Base-by-base conservation (phyloP, 805 yeast genomes). In the Candida piceae region DNA sequence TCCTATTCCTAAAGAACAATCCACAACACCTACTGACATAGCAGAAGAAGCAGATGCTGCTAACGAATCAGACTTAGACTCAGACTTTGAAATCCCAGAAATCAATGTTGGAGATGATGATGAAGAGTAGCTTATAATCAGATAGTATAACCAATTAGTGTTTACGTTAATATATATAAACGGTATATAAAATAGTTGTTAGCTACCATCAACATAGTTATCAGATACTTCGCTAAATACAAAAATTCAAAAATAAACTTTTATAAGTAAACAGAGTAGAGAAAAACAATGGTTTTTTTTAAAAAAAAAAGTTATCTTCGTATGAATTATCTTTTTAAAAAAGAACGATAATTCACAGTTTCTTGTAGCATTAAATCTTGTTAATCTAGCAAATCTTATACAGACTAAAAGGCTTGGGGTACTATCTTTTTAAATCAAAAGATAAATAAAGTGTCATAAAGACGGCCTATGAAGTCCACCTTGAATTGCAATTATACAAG, bases 1-100 rank as follows among this genome's bases (percentile, higher is more conserved):
- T 15, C 15, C 15, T 5, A 36, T 37, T 16, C 26, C 27, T n/a
- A 21, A 24, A 16, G 36, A 22, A 13, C 28, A 33, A 6, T 26
- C 21, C 12, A 34, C 25, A 16, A 29, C 28, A n/a, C 32, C 24
- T 18, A 28, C 31, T 11, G 26, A 34, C 9, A 29, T 36, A 11
- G 37, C 30, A n/a, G 36, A 12, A 3, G 41, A 34, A 15, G 38
- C 34, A 18, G 39, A 30, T 5, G 41, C 32, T 1, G 45, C 38
- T 10, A 38, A 37, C 7, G 56, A 44, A 6, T 48, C 51, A n/a
- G 62, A 54, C 3, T 25, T 45, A 5, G 59, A 39, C 11, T 60
- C 64, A 1, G 67, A 62, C 28, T 57, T 62, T 38, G 67, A 60
- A 38, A 60, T 62, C 29, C 67, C 67, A 1, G 62, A 52, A 35